phyloP scores from a whole-genome alignment of 1,284 basidiomycete genomes.

The Irpex rosettiformis region DNA sequence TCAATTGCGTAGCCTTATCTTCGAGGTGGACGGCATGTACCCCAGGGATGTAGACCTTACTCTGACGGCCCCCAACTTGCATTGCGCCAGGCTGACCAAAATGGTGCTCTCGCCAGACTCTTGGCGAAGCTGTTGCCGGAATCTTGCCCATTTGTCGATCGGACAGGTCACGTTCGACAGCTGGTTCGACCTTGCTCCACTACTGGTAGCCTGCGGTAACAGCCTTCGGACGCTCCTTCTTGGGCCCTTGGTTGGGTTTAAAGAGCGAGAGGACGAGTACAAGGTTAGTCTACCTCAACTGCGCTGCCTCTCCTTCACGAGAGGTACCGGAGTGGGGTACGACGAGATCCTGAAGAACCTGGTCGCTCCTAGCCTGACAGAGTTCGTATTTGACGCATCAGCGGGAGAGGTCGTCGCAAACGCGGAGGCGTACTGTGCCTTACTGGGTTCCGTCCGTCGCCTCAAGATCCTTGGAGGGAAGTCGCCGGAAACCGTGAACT shows the following conservation, averaged over 20 bases:
- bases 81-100: not conserved
- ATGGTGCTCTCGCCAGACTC: not conserved
- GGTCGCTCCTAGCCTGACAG: not conserved
- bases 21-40: not conserved
- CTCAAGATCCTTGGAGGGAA: not conserved
- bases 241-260: not conserved
- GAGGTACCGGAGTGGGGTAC: not conserved
- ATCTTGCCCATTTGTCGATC: not conserved
- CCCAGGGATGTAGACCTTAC: not conserved
- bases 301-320: not conserved
- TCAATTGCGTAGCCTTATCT: not conserved
- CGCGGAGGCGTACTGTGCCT: not conserved
- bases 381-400: not conserved
- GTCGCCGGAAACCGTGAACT: not conserved
- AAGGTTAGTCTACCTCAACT: not conserved
- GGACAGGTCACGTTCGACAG: not conserved
- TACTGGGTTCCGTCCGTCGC: not conserved
- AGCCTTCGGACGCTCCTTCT: not conserved
- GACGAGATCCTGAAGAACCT: not conserved
- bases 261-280: not conserved
- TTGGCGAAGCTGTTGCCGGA: not conserved
- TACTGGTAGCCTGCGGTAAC: not conserved
- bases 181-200: not conserved
- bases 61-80: not conserved
- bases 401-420: not conserved